These are phyloP conservation scores for Neurospora terricola DNA, from an alignment of 495 filamentous ascomycete genomes.

Conservation along the genomic window DNA sequence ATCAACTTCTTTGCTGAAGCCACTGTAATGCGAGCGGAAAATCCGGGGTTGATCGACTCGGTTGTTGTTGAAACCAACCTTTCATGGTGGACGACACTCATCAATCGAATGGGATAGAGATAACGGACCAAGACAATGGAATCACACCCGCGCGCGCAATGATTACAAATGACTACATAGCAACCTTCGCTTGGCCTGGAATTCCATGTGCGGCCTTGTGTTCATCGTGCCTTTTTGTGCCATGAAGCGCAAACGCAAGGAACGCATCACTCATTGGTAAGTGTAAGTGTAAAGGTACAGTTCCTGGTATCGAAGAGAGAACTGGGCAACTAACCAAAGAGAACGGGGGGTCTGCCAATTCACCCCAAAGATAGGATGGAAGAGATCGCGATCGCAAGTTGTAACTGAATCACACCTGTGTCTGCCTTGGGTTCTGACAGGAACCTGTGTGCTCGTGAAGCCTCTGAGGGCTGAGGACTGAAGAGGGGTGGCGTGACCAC, in stretches of 20 bases:
- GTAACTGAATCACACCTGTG: neutral
- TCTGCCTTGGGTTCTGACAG: neutral
- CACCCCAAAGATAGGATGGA: neutral
- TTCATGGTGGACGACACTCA: neutral
- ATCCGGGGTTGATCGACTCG: neutral
- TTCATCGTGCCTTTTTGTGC: neutral
- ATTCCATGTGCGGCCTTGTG: neutral
- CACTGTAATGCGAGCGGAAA: neutral
- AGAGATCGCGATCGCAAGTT: neutral
- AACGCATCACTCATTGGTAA: neutral
- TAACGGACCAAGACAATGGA: neutral
- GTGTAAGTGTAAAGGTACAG: neutral
- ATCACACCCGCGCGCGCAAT: neutral
- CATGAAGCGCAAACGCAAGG: neutral
- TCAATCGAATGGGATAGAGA: neutral
- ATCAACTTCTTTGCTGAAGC: neutral
- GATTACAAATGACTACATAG: neutral
- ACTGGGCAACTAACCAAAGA: neutral
- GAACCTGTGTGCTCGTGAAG: neutral
- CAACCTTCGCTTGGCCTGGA: neutral
- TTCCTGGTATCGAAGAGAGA: neutral
- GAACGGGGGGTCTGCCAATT: neutral
- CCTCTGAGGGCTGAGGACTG: neutral
- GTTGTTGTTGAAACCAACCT: neutral
- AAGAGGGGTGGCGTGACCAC: neutral